Evolutionary conservation across 352 stramenopile species (phyloP).

Genomic region (Phytophthora brassicae): DNA sequence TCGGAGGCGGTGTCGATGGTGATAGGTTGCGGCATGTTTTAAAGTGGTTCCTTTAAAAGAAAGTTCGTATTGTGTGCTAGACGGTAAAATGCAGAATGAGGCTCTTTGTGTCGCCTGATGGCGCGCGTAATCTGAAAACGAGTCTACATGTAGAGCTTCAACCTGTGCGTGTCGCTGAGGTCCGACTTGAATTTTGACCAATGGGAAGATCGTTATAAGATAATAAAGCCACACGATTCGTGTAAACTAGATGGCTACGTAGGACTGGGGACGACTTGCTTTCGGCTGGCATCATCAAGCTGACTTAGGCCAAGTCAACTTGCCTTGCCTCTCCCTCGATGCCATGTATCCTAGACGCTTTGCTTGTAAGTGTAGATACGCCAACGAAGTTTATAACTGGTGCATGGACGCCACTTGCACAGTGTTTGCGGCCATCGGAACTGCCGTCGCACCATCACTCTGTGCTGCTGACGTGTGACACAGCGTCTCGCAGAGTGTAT

Average conservation of each 20-base stretch:
- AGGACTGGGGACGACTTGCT: no score
- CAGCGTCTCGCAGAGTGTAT: neutral
- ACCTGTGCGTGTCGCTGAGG: conserved; percentile 24
- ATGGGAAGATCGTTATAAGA: neutral
- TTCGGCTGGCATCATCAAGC: neutral
- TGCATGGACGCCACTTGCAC: neutral
- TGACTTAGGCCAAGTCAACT: neutral
- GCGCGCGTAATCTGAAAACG: conserved; percentile 24
- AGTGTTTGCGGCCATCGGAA: neutral
- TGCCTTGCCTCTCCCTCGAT: neutral
- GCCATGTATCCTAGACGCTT: neutral
- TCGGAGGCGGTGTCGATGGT: neutral
- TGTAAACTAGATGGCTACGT: no score
- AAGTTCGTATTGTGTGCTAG: conserved; percentile 10
- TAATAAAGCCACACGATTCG: neutral
- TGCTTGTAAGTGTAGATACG: no score
- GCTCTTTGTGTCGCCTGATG: neutral
- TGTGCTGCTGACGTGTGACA: neutral
- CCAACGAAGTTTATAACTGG: no score
- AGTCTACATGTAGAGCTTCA: conserved; percentile 17
- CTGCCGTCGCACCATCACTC: neutral
- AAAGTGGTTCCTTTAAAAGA: no score
- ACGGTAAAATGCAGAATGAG: conserved; percentile 21
- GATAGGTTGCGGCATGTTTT: conserved; percentile 23
- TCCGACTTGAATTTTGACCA: conserved; percentile 14